Conservation (phyloP, 805 yeast genomes). For the Pichia rugopelliculosa region DNA sequence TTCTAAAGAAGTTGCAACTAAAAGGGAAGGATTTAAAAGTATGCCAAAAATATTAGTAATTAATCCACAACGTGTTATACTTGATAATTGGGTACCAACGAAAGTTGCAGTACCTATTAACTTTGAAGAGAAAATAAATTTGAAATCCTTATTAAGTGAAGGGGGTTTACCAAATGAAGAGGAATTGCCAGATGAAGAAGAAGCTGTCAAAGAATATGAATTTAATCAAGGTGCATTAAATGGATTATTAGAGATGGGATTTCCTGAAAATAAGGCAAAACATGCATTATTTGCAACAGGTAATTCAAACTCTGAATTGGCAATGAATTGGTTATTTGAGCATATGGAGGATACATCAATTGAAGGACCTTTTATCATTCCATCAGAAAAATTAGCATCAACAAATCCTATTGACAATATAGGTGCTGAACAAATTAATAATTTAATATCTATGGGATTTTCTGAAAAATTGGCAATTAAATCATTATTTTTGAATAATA, state of each 20-base stretch:
- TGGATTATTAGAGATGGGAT: constrained; percentile 77
- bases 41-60: constrained; percentile 67
- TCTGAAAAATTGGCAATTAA: constrained; percentile 54
- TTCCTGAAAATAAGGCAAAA: constrained; percentile 55
- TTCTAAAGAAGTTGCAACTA: constrained; percentile 29
- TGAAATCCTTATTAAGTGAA: constrained; percentile 35
- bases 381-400: constrained; percentile 7
- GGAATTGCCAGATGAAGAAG: constrained; percentile 30
- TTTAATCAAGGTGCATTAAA: constrained; percentile 52
- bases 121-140: constrained; percentile 35
- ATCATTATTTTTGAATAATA: constrained; percentile 54
- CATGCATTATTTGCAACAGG: constrained; percentile 71
- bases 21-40: constrained; percentile 44
- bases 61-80: constrained; percentile 70
- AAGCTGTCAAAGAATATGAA: constrained; percentile 8
- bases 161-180: constrained; percentile 37
- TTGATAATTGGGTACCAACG: constrained; percentile 85
- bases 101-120: constrained; percentile 70
- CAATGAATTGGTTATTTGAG: constrained; percentile 84
- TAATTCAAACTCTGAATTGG: constrained; percentile 54
- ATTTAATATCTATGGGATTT: constrained; percentile 74
- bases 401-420: not conserved
- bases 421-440: constrained; percentile 33
- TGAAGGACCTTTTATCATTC: constrained; percentile 50
- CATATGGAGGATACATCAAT: constrained; percentile 82